A percentile compares a stretch with the other conserved stretches of the same genome.
Evolutionary conservation across 352 stramenopile genomes (phyloP).

Genomic region (Aphanomyces invadans): DNA sequence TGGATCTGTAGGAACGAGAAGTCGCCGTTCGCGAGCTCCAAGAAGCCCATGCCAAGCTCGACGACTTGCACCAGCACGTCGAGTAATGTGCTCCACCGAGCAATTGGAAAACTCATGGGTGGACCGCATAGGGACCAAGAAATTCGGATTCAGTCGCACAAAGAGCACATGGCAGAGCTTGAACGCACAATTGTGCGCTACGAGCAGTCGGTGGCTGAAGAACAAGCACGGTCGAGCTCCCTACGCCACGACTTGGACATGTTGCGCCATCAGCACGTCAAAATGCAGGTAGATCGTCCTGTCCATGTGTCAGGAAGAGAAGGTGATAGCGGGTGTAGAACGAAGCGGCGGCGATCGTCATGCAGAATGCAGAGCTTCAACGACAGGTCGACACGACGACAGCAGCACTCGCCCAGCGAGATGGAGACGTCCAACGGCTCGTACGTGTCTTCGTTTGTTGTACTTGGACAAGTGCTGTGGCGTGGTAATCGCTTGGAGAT

Average conservation of each 20-base stretch:
- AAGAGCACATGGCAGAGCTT: conserved; percentile 38
- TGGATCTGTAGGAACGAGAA: conserved; percentile 11
- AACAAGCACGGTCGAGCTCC: conserved; percentile 44
- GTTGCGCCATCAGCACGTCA: conserved; percentile 51
- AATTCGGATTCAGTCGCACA: conserved; percentile 7
- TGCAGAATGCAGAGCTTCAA: conserved; percentile 49
- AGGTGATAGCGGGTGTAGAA: conserved; percentile 24
- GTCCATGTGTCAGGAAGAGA: not conserved
- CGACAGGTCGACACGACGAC: conserved; percentile 52
- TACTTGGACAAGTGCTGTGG: not conserved
- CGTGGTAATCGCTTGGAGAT: not conserved
- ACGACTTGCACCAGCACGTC: conserved; percentile 64
- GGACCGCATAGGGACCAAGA: conserved; percentile 2
- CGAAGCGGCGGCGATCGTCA: conserved; percentile 52
- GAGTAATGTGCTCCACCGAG: not conserved
- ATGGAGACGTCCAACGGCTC: conserved; percentile 62
- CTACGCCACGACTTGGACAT: conserved; percentile 51
- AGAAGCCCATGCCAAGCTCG: conserved; percentile 45
- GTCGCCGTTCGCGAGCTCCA: conserved; percentile 34
- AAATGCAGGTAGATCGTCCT: conserved; percentile 35
- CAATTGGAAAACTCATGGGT: not conserved
- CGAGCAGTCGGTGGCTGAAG: conserved; percentile 50
- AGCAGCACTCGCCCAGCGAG: conserved; percentile 48
- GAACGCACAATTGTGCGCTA: conserved; percentile 39
- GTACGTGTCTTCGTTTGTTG: conserved; percentile 32